Percentiles rank a stretch among this genome's conserved stretches.
Evolutionary conservation across 2,329 filamentous ascomycete genomes (phyloP).

Genomic region (Ceratocystis colombiana): DNA sequence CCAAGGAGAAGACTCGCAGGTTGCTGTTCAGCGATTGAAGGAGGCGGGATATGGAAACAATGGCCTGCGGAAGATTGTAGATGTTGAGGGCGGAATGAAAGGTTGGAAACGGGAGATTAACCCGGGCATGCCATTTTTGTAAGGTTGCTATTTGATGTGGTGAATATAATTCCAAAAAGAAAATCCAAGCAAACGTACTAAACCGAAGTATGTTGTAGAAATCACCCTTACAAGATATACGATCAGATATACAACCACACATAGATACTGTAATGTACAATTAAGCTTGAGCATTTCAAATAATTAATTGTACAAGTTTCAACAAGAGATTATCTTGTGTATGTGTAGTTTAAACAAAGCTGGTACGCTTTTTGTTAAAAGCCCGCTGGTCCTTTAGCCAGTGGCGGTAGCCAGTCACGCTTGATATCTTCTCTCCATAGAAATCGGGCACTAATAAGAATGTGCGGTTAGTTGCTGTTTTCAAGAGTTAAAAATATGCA

Average conservation of each 20-base stretch:
- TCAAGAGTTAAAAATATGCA: neutral
- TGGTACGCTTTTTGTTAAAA: slow-evolving; percentile 82
- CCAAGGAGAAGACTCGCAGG: slow-evolving; percentile 68
- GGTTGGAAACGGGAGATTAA: slow-evolving; percentile 66
- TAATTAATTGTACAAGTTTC: neutral
- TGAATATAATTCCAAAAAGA: neutral
- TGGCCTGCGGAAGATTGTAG: slow-evolving; percentile 52
- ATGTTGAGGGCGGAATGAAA: slow-evolving; percentile 60
- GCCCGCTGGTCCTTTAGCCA: slow-evolving; percentile 97
- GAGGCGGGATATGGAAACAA: slow-evolving; percentile 45
- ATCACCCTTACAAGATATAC: too few relatives aligned
- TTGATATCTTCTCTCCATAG: slow-evolving; percentile 97
- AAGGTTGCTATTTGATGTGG: slow-evolving; percentile 16
- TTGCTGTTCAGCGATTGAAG: slow-evolving; percentile 56
- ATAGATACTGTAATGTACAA: too few relatives aligned
- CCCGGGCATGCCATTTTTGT: slow-evolving; percentile 44
- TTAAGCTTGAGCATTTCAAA: neutral
- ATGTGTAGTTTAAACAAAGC: slow-evolving; percentile 41
- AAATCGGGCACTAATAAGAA: slow-evolving; percentile 66
- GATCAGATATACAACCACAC: too few relatives aligned
- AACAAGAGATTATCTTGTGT: neutral
- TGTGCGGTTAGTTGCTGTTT: neutral
- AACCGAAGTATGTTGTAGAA: neutral
- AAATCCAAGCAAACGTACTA: neutral
- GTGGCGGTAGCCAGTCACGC: slow-evolving; percentile 78